Evolutionary conservation across 75 land plant species (phyloP).

Genomic region (Pinus taeda): DNA sequence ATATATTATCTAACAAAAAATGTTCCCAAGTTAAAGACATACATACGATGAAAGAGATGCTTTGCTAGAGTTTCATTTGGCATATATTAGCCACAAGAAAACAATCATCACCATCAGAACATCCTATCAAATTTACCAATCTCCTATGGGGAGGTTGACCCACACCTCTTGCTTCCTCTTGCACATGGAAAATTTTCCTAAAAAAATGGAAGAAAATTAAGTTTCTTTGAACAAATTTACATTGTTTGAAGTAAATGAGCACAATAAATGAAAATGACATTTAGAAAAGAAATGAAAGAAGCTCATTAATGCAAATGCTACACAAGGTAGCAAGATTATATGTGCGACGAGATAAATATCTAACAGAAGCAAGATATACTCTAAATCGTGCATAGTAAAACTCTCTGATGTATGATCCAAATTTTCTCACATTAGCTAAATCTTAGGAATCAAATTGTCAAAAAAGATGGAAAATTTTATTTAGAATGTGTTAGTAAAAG

Average conservation of each 20-base stretch:
- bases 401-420: too few species aligned
- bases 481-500: too few species aligned
- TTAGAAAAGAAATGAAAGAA: background rate
- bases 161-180: conserved; percentile 64
- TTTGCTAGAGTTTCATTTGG: conserved; percentile 76
- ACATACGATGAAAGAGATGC: conserved; percentile 88
- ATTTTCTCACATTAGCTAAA: too few species aligned
- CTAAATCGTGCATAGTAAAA: too few species aligned
- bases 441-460: too few species aligned
- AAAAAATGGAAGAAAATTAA: background rate
- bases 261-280: background rate
- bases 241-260: background rate
- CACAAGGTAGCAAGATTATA: too few species aligned
- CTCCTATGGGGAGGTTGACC: conserved; percentile 70
- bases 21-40: background rate
- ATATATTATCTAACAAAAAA: too few species aligned
- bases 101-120: conserved; percentile 73
- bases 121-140: conserved; percentile 84
- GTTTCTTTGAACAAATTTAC: background rate
- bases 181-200: conserved; percentile 5
- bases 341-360: too few species aligned
- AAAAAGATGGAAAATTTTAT: too few species aligned
- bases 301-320: background rate
- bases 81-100: conserved; percentile 72
- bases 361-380: too few species aligned